phyloP scores from a whole-genome alignment of 2,329 filamentous ascomycete species.

The Rachicladosporium sp. region DNA sequence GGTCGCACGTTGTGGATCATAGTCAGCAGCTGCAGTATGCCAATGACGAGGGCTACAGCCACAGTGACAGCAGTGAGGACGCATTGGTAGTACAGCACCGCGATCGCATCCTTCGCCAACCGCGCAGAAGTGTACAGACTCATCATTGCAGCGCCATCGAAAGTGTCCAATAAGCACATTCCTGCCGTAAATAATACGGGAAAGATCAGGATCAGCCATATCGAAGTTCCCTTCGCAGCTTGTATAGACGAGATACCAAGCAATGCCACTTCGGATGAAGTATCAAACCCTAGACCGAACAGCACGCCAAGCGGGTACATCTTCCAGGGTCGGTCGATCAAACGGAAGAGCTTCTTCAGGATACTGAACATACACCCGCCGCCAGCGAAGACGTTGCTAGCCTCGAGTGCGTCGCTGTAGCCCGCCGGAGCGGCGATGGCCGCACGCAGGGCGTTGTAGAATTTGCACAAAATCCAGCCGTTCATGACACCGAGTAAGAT shows the following conservation, averaged over 20 bases:
- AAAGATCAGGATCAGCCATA: constrained; percentile 91
- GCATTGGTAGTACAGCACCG: constrained; percentile 87
- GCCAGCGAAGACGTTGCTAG: constrained; percentile 50
- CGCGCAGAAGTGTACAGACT: constrained; percentile 72
- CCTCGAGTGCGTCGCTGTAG: constrained; percentile 23
- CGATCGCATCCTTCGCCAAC: constrained; percentile 69
- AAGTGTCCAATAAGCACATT: constrained; percentile 91
- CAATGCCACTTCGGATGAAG: constrained; percentile 84
- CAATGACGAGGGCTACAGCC: constrained; percentile 72
- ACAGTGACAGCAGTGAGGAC: constrained; percentile 77
- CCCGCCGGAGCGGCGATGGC: constrained; percentile 40
- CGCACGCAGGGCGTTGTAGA: constrained; percentile 55
- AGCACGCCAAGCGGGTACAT: constrained; percentile 86
- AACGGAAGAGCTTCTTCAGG: constrained; percentile 62
- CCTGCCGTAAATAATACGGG: constrained; percentile 83
- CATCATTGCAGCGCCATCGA: constrained; percentile 91
- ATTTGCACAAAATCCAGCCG: constrained; percentile 67
- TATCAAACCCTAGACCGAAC: constrained; percentile 86
- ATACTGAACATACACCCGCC: constrained; percentile 61
- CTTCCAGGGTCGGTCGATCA: constrained; percentile 73
- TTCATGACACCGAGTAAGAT: constrained; percentile 76
- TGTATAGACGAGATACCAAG: constrained; percentile 83
- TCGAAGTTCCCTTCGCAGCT: constrained; percentile 69
- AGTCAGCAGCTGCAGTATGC: constrained; percentile 69
- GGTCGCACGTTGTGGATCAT: constrained; percentile 61